Base-by-base conservation (phyloP, 441 rosid species). In the Pelargonium australe region DNA sequence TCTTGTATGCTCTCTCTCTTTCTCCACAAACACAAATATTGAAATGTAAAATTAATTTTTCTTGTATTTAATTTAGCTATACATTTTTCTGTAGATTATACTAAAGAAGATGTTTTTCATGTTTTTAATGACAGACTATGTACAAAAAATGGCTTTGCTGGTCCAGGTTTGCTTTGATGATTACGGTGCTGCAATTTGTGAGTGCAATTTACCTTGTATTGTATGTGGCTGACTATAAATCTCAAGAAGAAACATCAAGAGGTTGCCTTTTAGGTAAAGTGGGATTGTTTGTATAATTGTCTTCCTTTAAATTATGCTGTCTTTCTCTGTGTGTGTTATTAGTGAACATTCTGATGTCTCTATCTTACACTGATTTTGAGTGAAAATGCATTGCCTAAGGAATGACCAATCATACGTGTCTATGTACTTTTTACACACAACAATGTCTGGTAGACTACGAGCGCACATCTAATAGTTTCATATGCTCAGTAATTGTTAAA, bases 121-220 rank as follows among this genome's bases (percentile, higher is more conserved):
- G 25, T 61, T 72, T 13, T 41, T 67, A 25, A 41, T 75, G 73
- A 72, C 89, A 92, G 96, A 68, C 81, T 61, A 87, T 84, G 80
- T 93, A 93, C 80, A 85, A 79, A 80, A 80, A 80, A 23, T 93
- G 96, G 98, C 85, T 87, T 53, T 73, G 93, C 86, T 91, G 97
- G 95, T 81, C 86, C 63, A 80, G 96, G 14, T 82, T 87, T 43
- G 81, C 87, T 3, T 76, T 81, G 76, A 76, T 82, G 75, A 74
- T 93, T 69, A 82, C 95, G 25, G 62, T 84, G 45, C 69, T 89
- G 81, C 98, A 93, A 74, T 73, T 86, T 68, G 12, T 80, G 67
- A 81, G 85, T 72, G 90, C 95, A 66, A 69, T 83, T 71, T 91
- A 85, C 79, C 91, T 91, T 67, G 62, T 85, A 74, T 76, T 81